phyloP scores from a whole-genome alignment of 495 filamentous ascomycete genomes.

The Rhypophila decipiens region DNA sequence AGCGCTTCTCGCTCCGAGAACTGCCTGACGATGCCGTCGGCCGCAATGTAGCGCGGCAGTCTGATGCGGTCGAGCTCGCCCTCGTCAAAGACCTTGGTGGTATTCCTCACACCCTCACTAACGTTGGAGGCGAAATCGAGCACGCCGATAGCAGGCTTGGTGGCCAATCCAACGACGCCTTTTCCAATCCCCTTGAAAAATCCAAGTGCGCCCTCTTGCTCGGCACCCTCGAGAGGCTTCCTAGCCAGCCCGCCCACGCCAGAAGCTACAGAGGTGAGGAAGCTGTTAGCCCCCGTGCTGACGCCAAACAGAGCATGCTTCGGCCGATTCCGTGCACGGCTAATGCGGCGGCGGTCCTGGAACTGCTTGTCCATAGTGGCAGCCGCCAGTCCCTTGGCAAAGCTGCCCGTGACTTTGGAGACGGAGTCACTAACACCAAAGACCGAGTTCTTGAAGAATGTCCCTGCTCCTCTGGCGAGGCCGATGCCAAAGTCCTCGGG shows the following conservation, averaged over 20 bases:
- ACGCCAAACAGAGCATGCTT: conserved; percentile 97
- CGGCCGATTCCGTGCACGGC: conserved; percentile 83
- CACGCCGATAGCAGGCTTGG: conserved; percentile 93
- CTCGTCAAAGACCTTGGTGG: conserved; percentile 93
- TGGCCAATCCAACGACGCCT: conserved; percentile 84
- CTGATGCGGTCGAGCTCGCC: conserved; percentile 92
- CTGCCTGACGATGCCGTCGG: conserved; percentile 88
- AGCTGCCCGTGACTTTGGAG: conserved; percentile 91
- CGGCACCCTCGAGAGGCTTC: conserved; percentile 90
- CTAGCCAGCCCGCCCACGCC: conserved; percentile 88
- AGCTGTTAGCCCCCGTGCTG: conserved; percentile 89
- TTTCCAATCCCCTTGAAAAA: conserved; percentile 98
- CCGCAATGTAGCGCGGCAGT: conserved; percentile 81
- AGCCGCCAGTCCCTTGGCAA: conserved; percentile 89
- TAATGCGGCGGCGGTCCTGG: conserved; percentile 91
- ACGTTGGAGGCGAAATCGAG: conserved; percentile 96
- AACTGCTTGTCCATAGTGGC: conserved; percentile 98
- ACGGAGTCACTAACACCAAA: conserved; percentile 95
- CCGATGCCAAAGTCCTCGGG: conserved; percentile 92
- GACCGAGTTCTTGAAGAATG: conserved; percentile 96
- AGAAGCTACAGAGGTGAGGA: conserved; percentile 83
- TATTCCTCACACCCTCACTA: conserved; percentile 94
- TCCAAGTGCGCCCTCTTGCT: conserved; percentile 86
- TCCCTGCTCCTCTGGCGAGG: conserved; percentile 92
- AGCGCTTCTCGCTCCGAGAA: conserved; percentile 95